phyloP scores from a whole-genome alignment of 2,329 filamentous ascomycete genomes.

The Sarocladium kiliense region DNA sequence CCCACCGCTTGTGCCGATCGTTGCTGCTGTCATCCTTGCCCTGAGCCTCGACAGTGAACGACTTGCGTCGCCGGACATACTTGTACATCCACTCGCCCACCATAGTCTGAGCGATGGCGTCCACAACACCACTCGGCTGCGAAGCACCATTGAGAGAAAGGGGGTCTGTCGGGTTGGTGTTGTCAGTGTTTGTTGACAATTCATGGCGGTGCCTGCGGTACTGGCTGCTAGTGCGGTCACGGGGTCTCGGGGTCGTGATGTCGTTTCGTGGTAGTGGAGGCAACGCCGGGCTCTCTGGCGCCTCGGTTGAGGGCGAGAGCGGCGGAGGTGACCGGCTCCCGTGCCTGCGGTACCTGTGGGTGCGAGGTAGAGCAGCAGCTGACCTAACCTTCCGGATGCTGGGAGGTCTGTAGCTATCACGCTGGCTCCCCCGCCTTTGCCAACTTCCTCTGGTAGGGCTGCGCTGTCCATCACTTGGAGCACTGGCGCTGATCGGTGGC shows the following conservation, averaged over 20 bases:
- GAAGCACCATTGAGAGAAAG: slow-evolving; percentile 41
- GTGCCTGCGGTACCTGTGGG: slow-evolving; percentile 42
- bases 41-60: slow-evolving; percentile 74
- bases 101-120: slow-evolving; percentile 97
- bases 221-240: slow-evolving; percentile 31
- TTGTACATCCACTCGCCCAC: slow-evolving; percentile 97
- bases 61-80: slow-evolving; percentile 81
- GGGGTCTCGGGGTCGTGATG: slow-evolving; percentile 55
- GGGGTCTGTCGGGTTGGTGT: slow-evolving; percentile 38
- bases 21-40: slow-evolving; percentile 66
- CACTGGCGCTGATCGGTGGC: slow-evolving; percentile 59
- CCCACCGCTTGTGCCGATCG: slow-evolving; percentile 91
- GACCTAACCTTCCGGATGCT: slow-evolving; percentile 82
- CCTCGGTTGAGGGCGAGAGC: slow-evolving; percentile 62
- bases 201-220: slow-evolving; percentile 50
- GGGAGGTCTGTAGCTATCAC: slow-evolving; percentile 47
- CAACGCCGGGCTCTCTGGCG: slow-evolving; percentile 64
- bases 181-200: slow-evolving; percentile 54
- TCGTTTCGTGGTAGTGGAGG: slow-evolving; percentile 71
- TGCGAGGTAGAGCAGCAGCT: slow-evolving; percentile 63
- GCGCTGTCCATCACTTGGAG: slow-evolving; percentile 64
- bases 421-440: slow-evolving; percentile 43
- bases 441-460: slow-evolving; percentile 68
- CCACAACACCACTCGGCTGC: slow-evolving; percentile 77
- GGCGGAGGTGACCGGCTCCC: slow-evolving; percentile 59